Conservation (phyloP, 164 flowering plant species). For the Platanus orientalis region DNA sequence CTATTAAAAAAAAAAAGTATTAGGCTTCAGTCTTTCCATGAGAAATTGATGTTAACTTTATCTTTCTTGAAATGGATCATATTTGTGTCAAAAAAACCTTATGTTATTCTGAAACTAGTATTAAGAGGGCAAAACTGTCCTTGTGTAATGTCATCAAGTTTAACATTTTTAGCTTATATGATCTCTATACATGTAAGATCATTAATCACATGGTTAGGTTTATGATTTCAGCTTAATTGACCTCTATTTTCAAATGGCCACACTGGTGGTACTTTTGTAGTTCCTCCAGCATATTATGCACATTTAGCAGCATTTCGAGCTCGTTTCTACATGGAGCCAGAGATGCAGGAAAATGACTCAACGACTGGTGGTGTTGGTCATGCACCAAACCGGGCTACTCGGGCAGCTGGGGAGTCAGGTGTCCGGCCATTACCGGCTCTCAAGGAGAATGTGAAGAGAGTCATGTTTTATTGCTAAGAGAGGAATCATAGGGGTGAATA, state of each 20-base stretch:
- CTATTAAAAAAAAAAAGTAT: no score
- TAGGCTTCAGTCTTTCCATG: no score
- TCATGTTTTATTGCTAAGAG: conserved; percentile 80
- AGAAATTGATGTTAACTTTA: no score
- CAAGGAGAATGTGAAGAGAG: conserved; percentile 88
- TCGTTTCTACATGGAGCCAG: conserved; percentile 90
- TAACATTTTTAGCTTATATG: no score
- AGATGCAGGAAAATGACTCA: conserved; percentile 51
- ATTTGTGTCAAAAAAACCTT: no score
- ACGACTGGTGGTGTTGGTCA: conserved; percentile 26
- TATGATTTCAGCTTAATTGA: not conserved
- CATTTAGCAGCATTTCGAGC: conserved; percentile 95
- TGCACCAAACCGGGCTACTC: conserved; percentile 18
- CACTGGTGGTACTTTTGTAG: conserved; percentile 30
- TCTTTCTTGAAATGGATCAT: no score
- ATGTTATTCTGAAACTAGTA: no score
- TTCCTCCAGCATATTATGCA: conserved; percentile 96
- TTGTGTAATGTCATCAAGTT: no score
- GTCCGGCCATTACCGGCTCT: conserved; percentile 79
- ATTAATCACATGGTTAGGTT: no score
- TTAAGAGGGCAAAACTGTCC: no score
- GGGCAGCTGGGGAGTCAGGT: conserved; percentile 41
- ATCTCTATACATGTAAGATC: no score
- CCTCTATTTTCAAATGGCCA: not conserved
- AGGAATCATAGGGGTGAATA: not conserved